These are phyloP conservation scores for Prosopis cineraria DNA, from an alignment of 306 rosid species.

Conservation along the genomic window DNA sequence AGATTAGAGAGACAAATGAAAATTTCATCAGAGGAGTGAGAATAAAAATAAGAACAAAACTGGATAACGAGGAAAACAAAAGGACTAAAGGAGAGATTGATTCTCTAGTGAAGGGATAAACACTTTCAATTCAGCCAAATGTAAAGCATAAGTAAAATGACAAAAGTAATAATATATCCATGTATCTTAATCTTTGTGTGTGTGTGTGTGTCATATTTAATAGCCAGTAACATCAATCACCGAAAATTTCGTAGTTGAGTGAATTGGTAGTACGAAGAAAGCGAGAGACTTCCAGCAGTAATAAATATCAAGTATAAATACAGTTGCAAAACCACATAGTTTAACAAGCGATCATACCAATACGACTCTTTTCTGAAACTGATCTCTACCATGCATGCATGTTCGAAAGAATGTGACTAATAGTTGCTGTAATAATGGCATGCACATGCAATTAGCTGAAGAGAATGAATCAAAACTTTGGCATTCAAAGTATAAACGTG, in stretches of 20 bases:
- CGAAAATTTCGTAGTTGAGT: background rate
- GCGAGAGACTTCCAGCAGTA: too few species aligned
- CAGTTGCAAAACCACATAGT: too few species aligned
- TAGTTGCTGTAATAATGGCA: background rate
- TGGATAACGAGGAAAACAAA: too few species aligned
- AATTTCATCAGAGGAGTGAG: too few species aligned
- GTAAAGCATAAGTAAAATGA: too few species aligned
- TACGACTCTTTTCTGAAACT: background rate
- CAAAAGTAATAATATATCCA: background rate
- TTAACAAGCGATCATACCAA: too few species aligned
- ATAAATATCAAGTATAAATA: too few species aligned
- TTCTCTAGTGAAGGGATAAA: too few species aligned
- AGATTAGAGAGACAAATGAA: too few species aligned
- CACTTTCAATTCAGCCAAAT: too few species aligned
- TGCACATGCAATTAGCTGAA: background rate
- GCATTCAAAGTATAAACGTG: background rate
- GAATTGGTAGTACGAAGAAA: background rate
- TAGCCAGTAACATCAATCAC: background rate
- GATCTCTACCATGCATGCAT: background rate
- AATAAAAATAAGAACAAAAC: too few species aligned
- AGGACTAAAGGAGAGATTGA: too few species aligned
- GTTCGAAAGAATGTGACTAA: background rate
- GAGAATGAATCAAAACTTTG: background rate
- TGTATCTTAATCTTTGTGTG: background rate
- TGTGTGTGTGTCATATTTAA: background rate